Conservation (phyloP, 257 asterid genomes). For the Lycium ferocissimum region DNA sequence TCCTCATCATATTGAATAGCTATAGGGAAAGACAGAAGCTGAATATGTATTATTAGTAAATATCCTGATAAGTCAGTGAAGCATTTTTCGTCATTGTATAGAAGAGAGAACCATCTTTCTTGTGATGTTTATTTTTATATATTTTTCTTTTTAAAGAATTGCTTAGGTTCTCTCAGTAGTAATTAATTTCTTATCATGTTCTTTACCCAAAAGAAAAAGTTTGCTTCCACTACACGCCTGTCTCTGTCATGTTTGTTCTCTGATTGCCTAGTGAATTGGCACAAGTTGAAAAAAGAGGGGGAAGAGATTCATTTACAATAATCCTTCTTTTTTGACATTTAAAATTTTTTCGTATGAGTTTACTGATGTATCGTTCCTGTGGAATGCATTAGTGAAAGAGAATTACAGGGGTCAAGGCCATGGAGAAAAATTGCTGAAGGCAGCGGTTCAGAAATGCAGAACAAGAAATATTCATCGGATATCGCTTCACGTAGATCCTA, state of each 20-base stretch:
- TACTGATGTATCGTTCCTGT: slow-evolving; percentile 19
- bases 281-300: not conserved
- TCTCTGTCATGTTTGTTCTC: not conserved
- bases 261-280: not conserved
- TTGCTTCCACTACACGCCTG: not conserved
- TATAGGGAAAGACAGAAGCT: not conserved
- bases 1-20: not conserved
- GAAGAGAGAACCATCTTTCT: not conserved
- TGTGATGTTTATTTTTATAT: not conserved
- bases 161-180: not conserved
- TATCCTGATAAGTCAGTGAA: not conserved
- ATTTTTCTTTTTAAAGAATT: not conserved
- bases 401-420: slow-evolving; percentile 65
- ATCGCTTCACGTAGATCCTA: slow-evolving; percentile 88
- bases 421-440: slow-evolving; percentile 82
- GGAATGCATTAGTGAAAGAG: slow-evolving; percentile 64
- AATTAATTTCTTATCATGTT: not conserved
- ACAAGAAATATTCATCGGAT: slow-evolving; percentile 67
- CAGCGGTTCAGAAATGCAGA: slow-evolving; percentile 75
- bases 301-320: not conserved
- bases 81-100: not conserved
- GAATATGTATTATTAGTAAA: not conserved
- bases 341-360: not conserved
- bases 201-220: not conserved
- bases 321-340: not conserved